Percentiles rank a stretch among this genome's conserved stretches.
Evolutionary conservation across 2,329 filamentous ascomycete species (phyloP).

Genomic region (Xylariaceae sp.): DNA sequence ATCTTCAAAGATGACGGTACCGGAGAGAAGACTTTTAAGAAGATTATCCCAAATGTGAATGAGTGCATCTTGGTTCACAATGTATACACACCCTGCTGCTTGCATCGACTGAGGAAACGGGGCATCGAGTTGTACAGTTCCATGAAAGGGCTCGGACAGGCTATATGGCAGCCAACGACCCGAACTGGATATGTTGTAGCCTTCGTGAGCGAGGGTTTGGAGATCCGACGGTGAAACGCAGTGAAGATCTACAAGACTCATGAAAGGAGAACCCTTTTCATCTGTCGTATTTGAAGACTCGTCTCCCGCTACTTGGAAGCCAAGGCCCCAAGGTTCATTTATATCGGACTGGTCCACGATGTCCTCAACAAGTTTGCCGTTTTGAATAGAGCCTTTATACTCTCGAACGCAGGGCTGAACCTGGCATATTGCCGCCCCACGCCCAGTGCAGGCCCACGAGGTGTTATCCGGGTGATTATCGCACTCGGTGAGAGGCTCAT

Average conservation of each 20-base stretch:
- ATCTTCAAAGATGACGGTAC: too few relatives aligned
- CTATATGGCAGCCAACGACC: constrained; percentile 13
- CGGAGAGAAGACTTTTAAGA: too few relatives aligned
- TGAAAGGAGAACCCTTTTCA: neutral
- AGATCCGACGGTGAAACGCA: neutral
- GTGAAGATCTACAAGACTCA: neutral
- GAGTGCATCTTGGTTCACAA: constrained; percentile 10
- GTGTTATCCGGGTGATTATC: too few relatives aligned
- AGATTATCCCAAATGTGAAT: constrained; percentile 1
- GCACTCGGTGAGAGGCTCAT: too few relatives aligned
- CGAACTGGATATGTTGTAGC: neutral
- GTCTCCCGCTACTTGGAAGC: too few relatives aligned
- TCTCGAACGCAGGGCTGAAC: constrained; percentile 12
- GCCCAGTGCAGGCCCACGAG: too few relatives aligned
- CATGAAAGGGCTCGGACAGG: neutral
- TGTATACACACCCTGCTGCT: constrained; percentile 4
- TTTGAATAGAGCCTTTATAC: constrained; percentile 7
- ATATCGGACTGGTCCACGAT: neutral
- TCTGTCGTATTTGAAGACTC: neutral
- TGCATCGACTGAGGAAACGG: constrained; percentile 9
- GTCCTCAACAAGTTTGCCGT: neutral
- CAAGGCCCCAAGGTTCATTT: constrained; percentile 10
- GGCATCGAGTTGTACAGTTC: neutral
- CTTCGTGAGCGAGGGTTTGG: neutral
- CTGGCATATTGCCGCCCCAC: constrained; percentile 5